Evolutionary conservation across 2,329 filamentous ascomycete genomes (phyloP), one percentile per base, ranked within the genome.

Genomic region (Rhynchosporium graminicola): DNA sequence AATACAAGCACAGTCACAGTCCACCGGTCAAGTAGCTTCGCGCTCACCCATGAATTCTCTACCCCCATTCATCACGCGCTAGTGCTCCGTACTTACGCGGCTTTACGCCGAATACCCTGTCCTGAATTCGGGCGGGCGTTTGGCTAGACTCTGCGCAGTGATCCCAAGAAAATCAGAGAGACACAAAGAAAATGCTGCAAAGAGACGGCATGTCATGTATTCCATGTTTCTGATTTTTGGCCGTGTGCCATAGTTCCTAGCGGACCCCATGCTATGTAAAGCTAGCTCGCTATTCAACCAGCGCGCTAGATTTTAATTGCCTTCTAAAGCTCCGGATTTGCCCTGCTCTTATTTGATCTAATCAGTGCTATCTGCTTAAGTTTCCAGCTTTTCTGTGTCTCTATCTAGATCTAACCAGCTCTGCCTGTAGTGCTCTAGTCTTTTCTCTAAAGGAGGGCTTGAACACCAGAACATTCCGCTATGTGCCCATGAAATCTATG

Each of bases 381-480:
- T 4, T 28, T 54, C 33, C 51, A 54, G 51, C 51, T 54, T 1
- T 36, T 54, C 51, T 20, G 4, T 7, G 43, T 46, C 13, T 20
- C 15, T 54, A 33, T 33, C 15, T 40, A 33, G 36, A 12, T n/a
- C 50, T 40, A 33, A 10, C 51, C 51, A 40, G 51, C 38, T 29
- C 51, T 40, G n/a, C 20, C 40, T 12, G 62, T 64, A 60, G 66
- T 59, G 66, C 57, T 54, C 57, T 51, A 57, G 46, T 31, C 55
- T 67, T 63, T 65, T 57, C 61, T 64, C 61, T 63, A 51, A 63
- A 54, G 20, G 15, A 57, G 45, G 12, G 50, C 59, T 45, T 28
- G 12, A 20, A 42, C 36, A 13, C 56, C 29, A 31, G 10, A 46
- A 26, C 5, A 46, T 28, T 29, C 60, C 56, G 57, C 26, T 20